A percentile compares a stretch with the other conserved stretches of the same genome.
Evolutionary conservation across 306 rosid species (phyloP).

Genomic region (Cucurbita maxima): DNA sequence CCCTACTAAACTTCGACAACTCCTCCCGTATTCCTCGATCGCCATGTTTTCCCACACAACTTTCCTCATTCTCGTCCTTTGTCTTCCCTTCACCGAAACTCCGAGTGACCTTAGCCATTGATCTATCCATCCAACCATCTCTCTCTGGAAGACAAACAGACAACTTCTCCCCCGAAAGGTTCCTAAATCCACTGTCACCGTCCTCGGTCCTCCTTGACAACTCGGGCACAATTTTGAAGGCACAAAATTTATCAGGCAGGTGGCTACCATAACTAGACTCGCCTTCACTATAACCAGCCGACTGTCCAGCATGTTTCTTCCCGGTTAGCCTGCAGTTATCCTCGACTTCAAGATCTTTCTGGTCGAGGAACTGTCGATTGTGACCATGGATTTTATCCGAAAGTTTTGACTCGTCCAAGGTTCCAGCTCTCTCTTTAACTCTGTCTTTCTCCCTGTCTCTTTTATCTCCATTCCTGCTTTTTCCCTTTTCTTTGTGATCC

Average conservation of each 20-base stretch:
- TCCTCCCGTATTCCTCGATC: not conserved
- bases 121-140: constrained; percentile 40
- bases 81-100: constrained; percentile 24
- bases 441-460: constrained; percentile 46
- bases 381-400: constrained; percentile 25
- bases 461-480: constrained; percentile 13
- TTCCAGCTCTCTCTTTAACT: constrained; percentile 29
- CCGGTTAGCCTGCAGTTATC: constrained; percentile 22
- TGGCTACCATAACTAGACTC: not conserved
- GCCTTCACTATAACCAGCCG: not conserved
- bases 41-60: not conserved
- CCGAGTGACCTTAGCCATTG: constrained; percentile 31
- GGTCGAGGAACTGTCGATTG: constrained; percentile 24
- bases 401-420: constrained; percentile 40
- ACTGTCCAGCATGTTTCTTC: constrained; percentile 20
- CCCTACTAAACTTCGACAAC: not conserved
- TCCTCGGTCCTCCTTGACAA: not conserved
- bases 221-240: not conserved
- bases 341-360: constrained; percentile 31
- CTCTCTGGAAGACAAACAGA: constrained; percentile 22
- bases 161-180: constrained; percentile 33
- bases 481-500: constrained; percentile 69
- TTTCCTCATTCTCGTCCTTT: constrained; percentile 25
- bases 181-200: not conserved
- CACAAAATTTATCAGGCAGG: not conserved